These are phyloP conservation scores for Scleroderma bovista DNA, from an alignment of 768 basidiomycete genomes.

Conservation along the genomic window DNA sequence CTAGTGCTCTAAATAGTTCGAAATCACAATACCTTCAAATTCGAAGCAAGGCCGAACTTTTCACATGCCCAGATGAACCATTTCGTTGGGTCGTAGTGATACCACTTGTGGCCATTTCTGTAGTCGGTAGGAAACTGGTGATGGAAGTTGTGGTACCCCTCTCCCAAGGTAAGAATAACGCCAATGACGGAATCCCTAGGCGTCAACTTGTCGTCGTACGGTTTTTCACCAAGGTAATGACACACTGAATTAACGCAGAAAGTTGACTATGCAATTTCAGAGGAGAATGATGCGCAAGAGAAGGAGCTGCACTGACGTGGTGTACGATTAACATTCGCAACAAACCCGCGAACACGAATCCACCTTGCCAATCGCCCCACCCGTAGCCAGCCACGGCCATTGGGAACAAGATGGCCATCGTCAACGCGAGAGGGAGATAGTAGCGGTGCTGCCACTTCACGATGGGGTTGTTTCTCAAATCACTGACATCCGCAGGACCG, in stretches of 20 bases:
- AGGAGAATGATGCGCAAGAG: background rate
- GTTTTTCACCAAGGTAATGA: conserved; percentile 15
- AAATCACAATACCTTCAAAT: conserved; percentile 50
- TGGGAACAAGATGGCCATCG: conserved; percentile 65
- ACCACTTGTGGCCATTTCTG: conserved; percentile 59
- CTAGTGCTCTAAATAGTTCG: background rate
- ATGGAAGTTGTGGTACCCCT: conserved; percentile 82
- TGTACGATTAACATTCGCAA: conserved; percentile 69
- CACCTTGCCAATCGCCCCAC: conserved; percentile 21
- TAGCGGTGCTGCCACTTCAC: conserved; percentile 80
- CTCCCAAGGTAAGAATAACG: conserved; percentile 56
- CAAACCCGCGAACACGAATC: conserved; percentile 33
- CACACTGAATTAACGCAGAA: conserved; percentile 81
- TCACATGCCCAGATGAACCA: conserved; percentile 77
- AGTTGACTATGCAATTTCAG: conserved; percentile 51
- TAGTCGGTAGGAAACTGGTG: conserved; percentile 56
- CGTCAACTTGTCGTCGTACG: conserved; percentile 53
- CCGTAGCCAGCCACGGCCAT: conserved; percentile 30
- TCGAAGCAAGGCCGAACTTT: conserved; percentile 59
- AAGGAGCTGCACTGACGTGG: conserved; percentile 48
- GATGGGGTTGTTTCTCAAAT: conserved; percentile 69
- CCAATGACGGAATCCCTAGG: conserved; percentile 48
- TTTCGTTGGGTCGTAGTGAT: conserved; percentile 89
- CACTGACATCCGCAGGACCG: conserved; percentile 80
- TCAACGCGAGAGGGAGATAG: conserved; percentile 60